Base-by-base conservation (phyloP, 495 filamentous ascomycete species). In the Trichocladium antarcticum region DNA sequence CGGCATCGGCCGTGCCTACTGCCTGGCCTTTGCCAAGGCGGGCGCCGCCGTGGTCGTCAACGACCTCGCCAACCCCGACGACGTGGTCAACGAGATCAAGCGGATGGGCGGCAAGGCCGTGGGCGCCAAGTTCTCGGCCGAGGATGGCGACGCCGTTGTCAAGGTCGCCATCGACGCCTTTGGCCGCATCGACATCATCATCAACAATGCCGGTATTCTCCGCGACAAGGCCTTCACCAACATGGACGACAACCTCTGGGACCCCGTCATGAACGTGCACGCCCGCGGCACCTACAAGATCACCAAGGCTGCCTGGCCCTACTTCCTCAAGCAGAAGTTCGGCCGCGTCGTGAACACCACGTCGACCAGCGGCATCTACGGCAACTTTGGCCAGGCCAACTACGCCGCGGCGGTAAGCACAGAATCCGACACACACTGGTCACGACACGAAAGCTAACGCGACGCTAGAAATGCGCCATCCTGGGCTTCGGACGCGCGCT, bases 381-480 rank as follows among this genome's bases (percentile, higher is more conserved):
- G 92, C 55, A 98, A 95, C 76, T 98, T 98, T 58, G 92, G 92
- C 47, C 92, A 98, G 72, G 89, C 92, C 58, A 97, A 98, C 73
- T 98, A 98, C 67, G 81, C 92, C 44, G 84, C 90, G 45, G 92
- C 93, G 16, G 80, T 84, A 79, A 66, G 80, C 70, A 11, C 16
- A 6, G 5, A 16, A 17, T 14, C 39, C 43, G 20, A 11, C 28
- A 29, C 2, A 24, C n/a, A 12, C n/a, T n/a, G n/a, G n/a, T n/a
- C 42, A 9, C 14, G 15, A 21, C 38, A 38, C 44, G 56, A 63
- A 51, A 27, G 41, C 57, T 63, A 19, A 60, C 42, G 21, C 9
- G 1, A 36, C 46, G 2, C 31, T 32, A 79, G 76, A 98, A 98
- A 80, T 77, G 82, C 51, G 93, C 84, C 66, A 98, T 98, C 57